Evolutionary conservation across 768 basidiomycete species (phyloP).

Genomic region (Lactarius hatsudake): DNA sequence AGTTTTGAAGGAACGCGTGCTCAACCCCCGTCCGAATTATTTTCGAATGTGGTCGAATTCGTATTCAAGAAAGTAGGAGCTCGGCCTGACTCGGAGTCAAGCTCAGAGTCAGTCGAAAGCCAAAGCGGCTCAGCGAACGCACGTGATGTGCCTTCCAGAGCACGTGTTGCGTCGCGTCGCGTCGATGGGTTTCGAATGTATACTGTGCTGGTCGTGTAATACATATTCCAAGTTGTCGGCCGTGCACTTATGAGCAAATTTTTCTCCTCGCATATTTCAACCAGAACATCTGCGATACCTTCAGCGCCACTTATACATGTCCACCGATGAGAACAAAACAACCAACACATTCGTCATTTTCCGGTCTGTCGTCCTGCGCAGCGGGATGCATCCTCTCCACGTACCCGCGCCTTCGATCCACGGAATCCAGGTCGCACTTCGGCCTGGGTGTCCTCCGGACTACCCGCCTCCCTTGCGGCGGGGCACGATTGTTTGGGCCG

Average conservation of each 20-base stretch:
- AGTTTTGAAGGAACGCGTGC: too few species aligned
- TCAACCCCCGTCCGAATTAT: too few species aligned
- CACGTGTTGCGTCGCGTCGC: slow-evolving; percentile 4
- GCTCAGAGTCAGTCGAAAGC: too few species aligned
- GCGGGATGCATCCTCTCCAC: neutral
- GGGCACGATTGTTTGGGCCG: neutral
- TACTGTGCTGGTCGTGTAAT: neutral
- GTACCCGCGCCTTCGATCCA: neutral
- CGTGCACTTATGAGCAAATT: neutral
- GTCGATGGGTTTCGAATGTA: neutral
- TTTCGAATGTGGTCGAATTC: neutral
- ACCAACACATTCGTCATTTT: neutral
- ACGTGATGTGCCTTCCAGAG: neutral
- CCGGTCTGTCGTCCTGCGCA: neutral
- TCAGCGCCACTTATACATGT: neutral
- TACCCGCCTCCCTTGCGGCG: neutral
- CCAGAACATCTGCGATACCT: neutral
- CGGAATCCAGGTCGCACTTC: neutral
- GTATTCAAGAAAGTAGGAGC: too few species aligned
- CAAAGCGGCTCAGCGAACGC: neutral
- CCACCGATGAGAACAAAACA: neutral
- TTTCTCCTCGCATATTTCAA: neutral
- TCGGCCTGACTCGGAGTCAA: too few species aligned
- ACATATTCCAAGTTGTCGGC: neutral
- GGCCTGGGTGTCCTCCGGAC: neutral